Conservation (phyloP, 106 monocot genomes). For the Dioscorea alata region DNA sequence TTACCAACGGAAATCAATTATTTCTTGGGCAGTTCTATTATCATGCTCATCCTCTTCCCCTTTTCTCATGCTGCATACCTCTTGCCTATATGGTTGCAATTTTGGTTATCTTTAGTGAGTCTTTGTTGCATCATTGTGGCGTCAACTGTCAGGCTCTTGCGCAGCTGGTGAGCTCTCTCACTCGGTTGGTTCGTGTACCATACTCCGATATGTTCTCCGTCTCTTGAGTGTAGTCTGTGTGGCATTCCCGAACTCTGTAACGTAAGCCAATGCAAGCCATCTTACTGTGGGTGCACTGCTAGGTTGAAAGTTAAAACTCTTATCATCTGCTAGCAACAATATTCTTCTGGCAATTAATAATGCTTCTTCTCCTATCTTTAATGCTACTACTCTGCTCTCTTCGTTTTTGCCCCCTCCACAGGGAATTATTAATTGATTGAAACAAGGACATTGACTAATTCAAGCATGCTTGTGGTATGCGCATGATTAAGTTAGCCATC, state of each 20-base stretch:
- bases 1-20: background rate
- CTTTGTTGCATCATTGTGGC: background rate
- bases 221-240: background rate
- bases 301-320: background rate
- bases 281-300: background rate
- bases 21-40: background rate
- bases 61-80: background rate
- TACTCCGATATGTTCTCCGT: background rate
- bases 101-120: background rate
- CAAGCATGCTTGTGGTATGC: too few species aligned
- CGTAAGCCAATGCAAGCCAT: background rate
- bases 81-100: background rate
- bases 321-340: background rate
- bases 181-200: background rate
- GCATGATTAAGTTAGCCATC: background rate
- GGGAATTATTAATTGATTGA: slow-evolving; percentile 3
- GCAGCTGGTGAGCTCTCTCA: background rate
- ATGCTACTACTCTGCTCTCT: background rate
- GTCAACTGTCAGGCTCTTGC: background rate
- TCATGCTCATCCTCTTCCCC: background rate
- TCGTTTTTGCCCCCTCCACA: slow-evolving; percentile 1
- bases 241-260: background rate
- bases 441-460: slow-evolving; percentile 23
- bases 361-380: background rate
- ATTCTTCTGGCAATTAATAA: too few species aligned